Base-by-base conservation (phyloP, 768 basidiomycete species). In the Mycena floridula region DNA sequence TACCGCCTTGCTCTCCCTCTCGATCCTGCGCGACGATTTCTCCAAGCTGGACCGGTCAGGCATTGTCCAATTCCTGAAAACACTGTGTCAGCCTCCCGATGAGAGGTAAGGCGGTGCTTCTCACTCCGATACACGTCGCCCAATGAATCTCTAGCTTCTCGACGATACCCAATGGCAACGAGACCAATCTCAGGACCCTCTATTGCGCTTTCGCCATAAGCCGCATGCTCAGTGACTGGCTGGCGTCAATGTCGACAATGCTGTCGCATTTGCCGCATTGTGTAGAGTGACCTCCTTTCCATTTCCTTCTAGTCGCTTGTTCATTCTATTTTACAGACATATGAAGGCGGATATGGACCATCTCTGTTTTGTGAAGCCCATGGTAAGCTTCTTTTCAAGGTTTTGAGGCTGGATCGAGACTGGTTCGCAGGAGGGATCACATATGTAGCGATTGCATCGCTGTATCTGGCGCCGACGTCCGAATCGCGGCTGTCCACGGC, bases 341-440 rank as follows among this genome's bases (percentile, higher is more conserved):
- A 92, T 56, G 93, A 96, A 72, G 93, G 93, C 12, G 94, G 90
- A 1, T 99, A 88, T 53, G 91, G 89, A 0, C 88, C 93, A 57
- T 69, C 76, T 2, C 84, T 91, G 0, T 76, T 72, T 36, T 77
- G 82, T 35, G 95, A 99, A 65, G 85, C 93, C 3, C 82, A 92
- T 61, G 93, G 91, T 88, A 44, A 16, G 69, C 47, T 8, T 20
- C 15, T 11, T 12, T n/a, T n/a, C n/a, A n/a, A n/a, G n/a, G n/a
- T n/a, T n/a, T n/a, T n/a, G n/a, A n/a, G n/a, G n/a, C n/a, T n/a
- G n/a, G n/a, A n/a, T n/a, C n/a, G n/a, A n/a, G n/a, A n/a, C n/a
- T n/a, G n/a, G 21, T 26, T 38, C 18, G 18, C 51, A 92, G 93
- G 94, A 16, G 95, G 95, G 6, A 88, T 92, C 15, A 96, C 95